Percentiles rank a stretch among this genome's conserved stretches.
These are phyloP conservation scores for Aspergillus quadricinctus DNA, from an alignment of 2,329 filamentous ascomycete species.

Conservation along the genomic window DNA sequence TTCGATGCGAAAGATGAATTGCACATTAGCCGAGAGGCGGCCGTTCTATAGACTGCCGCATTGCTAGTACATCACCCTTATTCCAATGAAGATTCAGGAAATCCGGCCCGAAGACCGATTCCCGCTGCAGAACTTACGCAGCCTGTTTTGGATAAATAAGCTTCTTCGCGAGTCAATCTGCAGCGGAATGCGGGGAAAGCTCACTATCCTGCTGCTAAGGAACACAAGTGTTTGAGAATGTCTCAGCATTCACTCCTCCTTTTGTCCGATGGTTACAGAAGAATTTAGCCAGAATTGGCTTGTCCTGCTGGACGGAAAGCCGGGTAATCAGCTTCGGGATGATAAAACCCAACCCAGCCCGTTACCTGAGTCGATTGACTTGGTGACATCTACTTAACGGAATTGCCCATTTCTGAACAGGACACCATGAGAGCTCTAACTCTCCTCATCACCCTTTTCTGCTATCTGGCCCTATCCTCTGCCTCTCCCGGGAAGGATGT, in stretches of 20 bases:
- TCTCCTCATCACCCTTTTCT: neutral
- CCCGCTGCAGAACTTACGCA: neutral
- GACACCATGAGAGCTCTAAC: neutral
- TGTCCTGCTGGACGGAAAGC: too few relatives aligned
- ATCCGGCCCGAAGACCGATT: neutral
- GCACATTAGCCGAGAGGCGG: too few relatives aligned
- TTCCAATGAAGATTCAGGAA: neutral
- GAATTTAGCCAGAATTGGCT: neutral
- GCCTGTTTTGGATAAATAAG: neutral
- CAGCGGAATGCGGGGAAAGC: neutral
- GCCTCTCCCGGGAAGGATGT: neutral
- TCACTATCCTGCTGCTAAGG: neutral
- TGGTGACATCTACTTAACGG: neutral
- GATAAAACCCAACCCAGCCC: neutral
- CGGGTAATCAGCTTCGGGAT: neutral
- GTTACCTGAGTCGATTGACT: too few relatives aligned
- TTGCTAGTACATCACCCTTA: neutral
- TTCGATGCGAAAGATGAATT: too few relatives aligned
- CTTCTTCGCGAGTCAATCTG: neutral
- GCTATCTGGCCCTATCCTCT: neutral
- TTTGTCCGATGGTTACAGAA: neutral
- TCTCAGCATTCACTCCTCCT: neutral
- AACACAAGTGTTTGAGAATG: neutral
- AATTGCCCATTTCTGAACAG: neutral
- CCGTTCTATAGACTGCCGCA: too few relatives aligned